phyloP scores from a whole-genome alignment of 805 yeast genomes.

The Lachancea sp. region DNA sequence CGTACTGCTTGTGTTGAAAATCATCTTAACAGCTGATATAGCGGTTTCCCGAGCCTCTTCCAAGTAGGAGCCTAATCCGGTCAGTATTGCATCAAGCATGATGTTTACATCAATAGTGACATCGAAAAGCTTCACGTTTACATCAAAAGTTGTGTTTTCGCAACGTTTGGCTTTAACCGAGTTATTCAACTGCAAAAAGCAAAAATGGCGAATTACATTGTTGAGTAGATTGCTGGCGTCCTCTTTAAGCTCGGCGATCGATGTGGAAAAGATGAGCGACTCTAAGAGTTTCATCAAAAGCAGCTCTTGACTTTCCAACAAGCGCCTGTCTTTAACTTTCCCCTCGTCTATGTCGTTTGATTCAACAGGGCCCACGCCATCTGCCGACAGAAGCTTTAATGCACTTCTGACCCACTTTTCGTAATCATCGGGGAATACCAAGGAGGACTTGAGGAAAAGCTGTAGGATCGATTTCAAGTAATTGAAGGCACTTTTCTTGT shows the following conservation, averaged over 20 bases:
- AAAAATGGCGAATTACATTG: slow-evolving; percentile 71
- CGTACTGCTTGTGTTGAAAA: slow-evolving; percentile 54
- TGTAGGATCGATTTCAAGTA: slow-evolving; percentile 62
- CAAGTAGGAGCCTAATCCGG: slow-evolving; percentile 74
- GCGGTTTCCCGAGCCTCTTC: slow-evolving; percentile 68
- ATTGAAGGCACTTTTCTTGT: slow-evolving; percentile 70
- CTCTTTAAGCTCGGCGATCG: slow-evolving; percentile 62
- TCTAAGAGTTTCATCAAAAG: slow-evolving; percentile 59
- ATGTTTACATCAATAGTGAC: slow-evolving; percentile 63
- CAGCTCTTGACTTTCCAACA: slow-evolving; percentile 56
- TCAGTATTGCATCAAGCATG: slow-evolving; percentile 66
- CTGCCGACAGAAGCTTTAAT: slow-evolving; percentile 32
- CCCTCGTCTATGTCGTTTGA: slow-evolving; percentile 36
- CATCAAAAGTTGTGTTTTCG: slow-evolving; percentile 62
- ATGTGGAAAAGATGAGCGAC: slow-evolving; percentile 66
- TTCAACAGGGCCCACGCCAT: slow-evolving; percentile 30
- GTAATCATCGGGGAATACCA: slow-evolving; percentile 36
- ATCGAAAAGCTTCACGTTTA: slow-evolving; percentile 74
- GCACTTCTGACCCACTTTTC: slow-evolving; percentile 43
- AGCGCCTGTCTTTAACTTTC: slow-evolving; percentile 41
- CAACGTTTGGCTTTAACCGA: slow-evolving; percentile 63
- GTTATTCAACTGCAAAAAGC: slow-evolving; percentile 69
- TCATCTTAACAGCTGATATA: slow-evolving; percentile 51
- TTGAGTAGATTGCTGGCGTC: slow-evolving; percentile 59
- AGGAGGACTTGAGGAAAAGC: slow-evolving; percentile 48